These are phyloP conservation scores for Phytophthora hibernalis DNA, from an alignment of 352 stramenopile genomes.

Conservation along the genomic window DNA sequence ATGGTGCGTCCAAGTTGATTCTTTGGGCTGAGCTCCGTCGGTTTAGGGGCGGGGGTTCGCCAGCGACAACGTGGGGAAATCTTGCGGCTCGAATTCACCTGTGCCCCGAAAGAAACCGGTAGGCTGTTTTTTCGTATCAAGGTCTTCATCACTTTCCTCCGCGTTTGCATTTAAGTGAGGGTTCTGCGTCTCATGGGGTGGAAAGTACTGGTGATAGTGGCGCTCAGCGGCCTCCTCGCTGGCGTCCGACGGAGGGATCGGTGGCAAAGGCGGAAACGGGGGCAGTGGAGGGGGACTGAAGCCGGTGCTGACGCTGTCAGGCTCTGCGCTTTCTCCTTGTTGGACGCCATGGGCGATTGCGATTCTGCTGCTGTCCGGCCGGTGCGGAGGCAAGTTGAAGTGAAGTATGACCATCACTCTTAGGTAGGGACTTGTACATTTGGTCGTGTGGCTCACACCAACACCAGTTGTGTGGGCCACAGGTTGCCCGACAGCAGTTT, in stretches of 20 bases:
- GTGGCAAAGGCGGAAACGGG: slow-evolving; percentile 31
- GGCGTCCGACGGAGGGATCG: slow-evolving; percentile 28
- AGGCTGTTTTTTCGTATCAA: not conserved
- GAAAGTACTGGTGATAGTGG: slow-evolving; percentile 22
- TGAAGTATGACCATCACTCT: slow-evolving; percentile 37
- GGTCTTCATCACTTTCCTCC: not conserved
- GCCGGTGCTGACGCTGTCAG: not conserved
- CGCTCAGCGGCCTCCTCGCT: slow-evolving; percentile 11
- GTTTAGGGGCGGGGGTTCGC: not conserved
- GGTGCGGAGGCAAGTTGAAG: slow-evolving; percentile 32
- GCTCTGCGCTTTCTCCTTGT: slow-evolving; percentile 15
- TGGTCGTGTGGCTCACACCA: no score
- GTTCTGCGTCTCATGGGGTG: slow-evolving; percentile 1
- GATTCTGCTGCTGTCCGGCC: not conserved
- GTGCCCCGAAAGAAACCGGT: not conserved
- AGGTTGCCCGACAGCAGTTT: no score
- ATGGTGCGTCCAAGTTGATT: slow-evolving; percentile 31
- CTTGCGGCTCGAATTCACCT: not conserved
- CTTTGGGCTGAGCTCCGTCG: not conserved
- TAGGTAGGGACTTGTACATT: no score
- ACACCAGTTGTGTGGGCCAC: not conserved
- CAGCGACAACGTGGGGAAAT: not conserved
- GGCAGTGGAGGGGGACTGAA: not conserved
- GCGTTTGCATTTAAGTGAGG: not conserved
- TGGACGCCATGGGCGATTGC: slow-evolving; percentile 18